A percentile compares a stretch with the other conserved stretches of the same genome.
phyloP scores from a whole-genome alignment of 352 stramenopile species.

The Pythium graminicola region DNA sequence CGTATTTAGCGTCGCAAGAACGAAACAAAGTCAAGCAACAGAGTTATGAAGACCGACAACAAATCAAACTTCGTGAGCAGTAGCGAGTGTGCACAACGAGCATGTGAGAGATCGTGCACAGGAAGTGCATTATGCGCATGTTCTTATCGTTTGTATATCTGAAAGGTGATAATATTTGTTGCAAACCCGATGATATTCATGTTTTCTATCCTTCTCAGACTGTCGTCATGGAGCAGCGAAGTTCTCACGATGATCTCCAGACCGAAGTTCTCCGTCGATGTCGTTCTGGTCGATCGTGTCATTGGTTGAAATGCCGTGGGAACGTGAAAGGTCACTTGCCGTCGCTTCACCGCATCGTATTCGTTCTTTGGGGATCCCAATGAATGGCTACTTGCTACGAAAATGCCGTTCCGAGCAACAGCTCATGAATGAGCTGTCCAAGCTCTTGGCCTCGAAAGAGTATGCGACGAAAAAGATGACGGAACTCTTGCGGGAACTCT shows the following conservation, averaged over 20 bases:
- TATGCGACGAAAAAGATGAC: slow-evolving; percentile 62
- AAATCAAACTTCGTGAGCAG: slow-evolving; percentile 47
- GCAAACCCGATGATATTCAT: no score
- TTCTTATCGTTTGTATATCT: no score
- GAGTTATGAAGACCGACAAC: slow-evolving; percentile 62
- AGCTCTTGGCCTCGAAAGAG: slow-evolving; percentile 50
- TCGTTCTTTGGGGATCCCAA: slow-evolving; percentile 4
- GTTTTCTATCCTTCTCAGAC: no score
- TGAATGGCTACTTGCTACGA: slow-evolving; percentile 65
- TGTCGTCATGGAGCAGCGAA: neutral
- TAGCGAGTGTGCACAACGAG: slow-evolving; percentile 5
- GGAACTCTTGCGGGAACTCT: slow-evolving; percentile 61
- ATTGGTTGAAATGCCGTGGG: slow-evolving; percentile 6
- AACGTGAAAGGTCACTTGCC: slow-evolving; percentile 15
- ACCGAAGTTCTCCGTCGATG: neutral
- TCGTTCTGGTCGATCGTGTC: neutral
- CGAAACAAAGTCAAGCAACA: slow-evolving; percentile 46
- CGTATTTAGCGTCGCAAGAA: slow-evolving; percentile 34
- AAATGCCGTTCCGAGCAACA: slow-evolving; percentile 78
- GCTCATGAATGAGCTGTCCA: slow-evolving; percentile 75
- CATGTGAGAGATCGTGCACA: neutral
- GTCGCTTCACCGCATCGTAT: neutral
- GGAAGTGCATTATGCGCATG: neutral
- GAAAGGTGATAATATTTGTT: no score
- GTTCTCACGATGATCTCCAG: neutral